Evolutionary conservation across 352 stramenopile genomes (phyloP), one percentile per base, ranked within the genome.

Genomic region (Globisporangium abappressorium): DNA sequence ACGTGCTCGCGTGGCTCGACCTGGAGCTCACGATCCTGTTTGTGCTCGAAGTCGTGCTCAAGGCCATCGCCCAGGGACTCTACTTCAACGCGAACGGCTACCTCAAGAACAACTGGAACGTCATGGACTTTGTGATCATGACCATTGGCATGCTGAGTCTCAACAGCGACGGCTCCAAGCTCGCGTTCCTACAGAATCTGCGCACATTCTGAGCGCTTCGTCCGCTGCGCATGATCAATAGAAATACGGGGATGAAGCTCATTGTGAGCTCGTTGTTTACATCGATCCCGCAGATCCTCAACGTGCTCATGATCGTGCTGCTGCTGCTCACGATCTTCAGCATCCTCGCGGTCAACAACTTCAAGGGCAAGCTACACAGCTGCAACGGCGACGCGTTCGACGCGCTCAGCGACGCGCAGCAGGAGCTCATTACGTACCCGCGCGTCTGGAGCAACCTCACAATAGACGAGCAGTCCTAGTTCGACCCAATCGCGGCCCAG

Each of bases 261-360:
- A 87, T 97, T 6, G 87, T 98, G 14, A 95, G 90, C 66, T 90
- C 89, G 0, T 69, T 97, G 20, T 80, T 97, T 22, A 71, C 79
- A 15, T 81, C 85, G 26, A 89, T 97, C 24, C 90, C 88, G 9
- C 79, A 87, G 64, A 93, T 96, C 47, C 66, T 92, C 36, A 96
- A 96, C 62, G 85, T 96, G 7, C 65, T 92, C 64, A 80, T 95
- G 11, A 58, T 92, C 2, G 77, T 91, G 51, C 74, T 98, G 12
- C 90, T 95, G 46, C 68, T 93, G 28, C 68, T 98, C 14, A 78
- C 96, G 24, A 93, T 97, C 58, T 98, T 98, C 73, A 92, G 87
- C 64, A 97, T 98, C 62, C 80, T 98, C 58, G 87, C 88, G 8
- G 90, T 98, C 0, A 95, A 89, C 55, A 97, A 97, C 72, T 81